Evolutionary conservation across 2,329 filamentous ascomycete species (phyloP).

Genomic region (Fusarium verrucosum): DNA sequence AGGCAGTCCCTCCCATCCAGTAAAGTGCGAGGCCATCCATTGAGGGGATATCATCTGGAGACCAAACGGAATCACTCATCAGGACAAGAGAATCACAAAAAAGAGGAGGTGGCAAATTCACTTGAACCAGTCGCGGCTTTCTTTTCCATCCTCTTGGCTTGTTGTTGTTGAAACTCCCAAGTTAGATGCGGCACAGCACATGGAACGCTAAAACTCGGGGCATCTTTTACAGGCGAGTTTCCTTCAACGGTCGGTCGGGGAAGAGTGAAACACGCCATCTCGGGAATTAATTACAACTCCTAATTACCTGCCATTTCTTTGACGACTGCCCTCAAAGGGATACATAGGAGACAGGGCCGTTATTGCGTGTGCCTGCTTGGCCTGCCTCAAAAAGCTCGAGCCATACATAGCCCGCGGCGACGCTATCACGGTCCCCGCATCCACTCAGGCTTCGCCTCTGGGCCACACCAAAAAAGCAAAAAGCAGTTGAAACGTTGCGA

Average conservation of each 20-base stretch:
- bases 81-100: slow-evolving; percentile 16
- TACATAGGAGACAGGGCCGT: background rate
- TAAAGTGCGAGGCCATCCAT: background rate
- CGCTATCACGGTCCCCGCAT: background rate
- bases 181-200: slow-evolving; percentile 18
- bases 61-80: slow-evolving; percentile 1
- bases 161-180: too few species aligned
- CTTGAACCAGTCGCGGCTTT: background rate
- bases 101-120: slow-evolving; percentile 27
- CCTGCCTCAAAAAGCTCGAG: slow-evolving; percentile 3
- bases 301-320: too few species aligned
- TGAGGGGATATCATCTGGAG: background rate
- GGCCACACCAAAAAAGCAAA: slow-evolving; percentile 1
- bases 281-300: slow-evolving; percentile 5
- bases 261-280: background rate
- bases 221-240: too few species aligned
- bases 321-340: background rate
- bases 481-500: slow-evolving; percentile 34
- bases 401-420: background rate
- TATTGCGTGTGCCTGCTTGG: slow-evolving; percentile 3
- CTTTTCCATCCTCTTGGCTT: background rate
- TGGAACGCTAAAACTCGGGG: too few species aligned
- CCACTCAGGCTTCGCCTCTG: slow-evolving; percentile 11
- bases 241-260: background rate
- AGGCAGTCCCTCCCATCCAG: slow-evolving; percentile 1